A percentile compares a stretch with the other conserved stretches of the same genome.
phyloP scores from a whole-genome alignment of 2,329 filamentous ascomycete genomes.

The Sarocladium kiliense region DNA sequence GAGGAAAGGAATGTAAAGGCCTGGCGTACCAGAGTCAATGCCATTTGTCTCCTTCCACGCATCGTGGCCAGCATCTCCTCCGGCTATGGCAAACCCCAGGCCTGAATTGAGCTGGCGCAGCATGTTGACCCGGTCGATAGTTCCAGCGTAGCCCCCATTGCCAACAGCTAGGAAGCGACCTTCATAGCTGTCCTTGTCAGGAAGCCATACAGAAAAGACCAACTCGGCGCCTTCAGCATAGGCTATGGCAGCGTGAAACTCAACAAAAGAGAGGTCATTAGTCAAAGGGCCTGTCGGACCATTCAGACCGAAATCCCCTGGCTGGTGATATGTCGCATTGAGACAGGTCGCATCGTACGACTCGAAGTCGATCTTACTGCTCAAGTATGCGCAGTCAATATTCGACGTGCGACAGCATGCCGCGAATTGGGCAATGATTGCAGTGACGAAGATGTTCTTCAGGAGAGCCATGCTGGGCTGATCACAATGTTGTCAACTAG shows the following conservation, averaged over 20 bases:
- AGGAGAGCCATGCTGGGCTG: background rate
- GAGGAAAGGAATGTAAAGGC: constrained; percentile 5
- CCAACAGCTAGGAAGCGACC: constrained; percentile 5
- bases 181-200: background rate
- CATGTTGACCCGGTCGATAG: background rate
- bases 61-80: constrained; percentile 7
- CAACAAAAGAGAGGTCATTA: background rate
- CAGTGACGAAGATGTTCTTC: background rate
- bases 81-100: constrained; percentile 3
- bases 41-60: background rate
- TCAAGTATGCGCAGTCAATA: background rate
- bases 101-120: background rate
- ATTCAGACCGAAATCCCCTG: background rate
- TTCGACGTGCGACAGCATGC: background rate
- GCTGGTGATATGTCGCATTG: background rate
- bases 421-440: background rate
- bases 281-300: background rate
- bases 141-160: constrained; percentile 1
- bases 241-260: background rate
- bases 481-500: no score
- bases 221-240: background rate
- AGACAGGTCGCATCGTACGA: background rate
- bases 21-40: background rate
- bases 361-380: background rate
- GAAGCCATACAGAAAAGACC: constrained; percentile 3